These are phyloP conservation scores for Reutealis trisperma DNA, from an alignment of 345 rosid genomes.

Conservation along the genomic window DNA sequence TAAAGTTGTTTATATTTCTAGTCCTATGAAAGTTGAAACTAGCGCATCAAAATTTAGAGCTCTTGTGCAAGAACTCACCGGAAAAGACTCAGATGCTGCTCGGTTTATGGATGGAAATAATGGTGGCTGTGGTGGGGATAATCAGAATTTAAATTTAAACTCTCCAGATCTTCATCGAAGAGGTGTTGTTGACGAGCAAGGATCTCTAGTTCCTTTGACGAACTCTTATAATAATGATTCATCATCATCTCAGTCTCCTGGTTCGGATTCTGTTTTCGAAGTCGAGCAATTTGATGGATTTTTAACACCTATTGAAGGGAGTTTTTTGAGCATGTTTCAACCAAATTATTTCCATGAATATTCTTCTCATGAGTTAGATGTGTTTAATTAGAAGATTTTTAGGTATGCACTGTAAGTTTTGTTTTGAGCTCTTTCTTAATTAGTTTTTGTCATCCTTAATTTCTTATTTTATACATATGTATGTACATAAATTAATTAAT, in stretches of 20 bases:
- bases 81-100: conserved; percentile 69
- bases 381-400: conserved; percentile 6
- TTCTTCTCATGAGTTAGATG: conserved; percentile 28
- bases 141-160: not conserved
- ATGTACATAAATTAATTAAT: too few species aligned
- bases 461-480: not conserved
- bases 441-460: not conserved
- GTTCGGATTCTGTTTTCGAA: conserved; percentile 23
- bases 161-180: not conserved
- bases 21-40: conserved; percentile 72
- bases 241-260: conserved; percentile 1
- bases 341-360: conserved; percentile 27
- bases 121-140: not conserved
- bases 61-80: conserved; percentile 83
- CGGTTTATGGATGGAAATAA: conserved; percentile 25
- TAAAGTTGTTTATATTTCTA: conserved; percentile 82
- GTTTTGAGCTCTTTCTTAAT: not conserved
- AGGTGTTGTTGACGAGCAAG: not conserved
- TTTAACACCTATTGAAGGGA: conserved; percentile 23
- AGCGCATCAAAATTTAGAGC: conserved; percentile 76
- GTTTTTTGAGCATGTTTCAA: conserved; percentile 37
- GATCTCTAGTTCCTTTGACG: not conserved
- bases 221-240: conserved; percentile 7
- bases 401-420: not conserved
- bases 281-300: conserved; percentile 14